Evolutionary conservation across 768 basidiomycete species (phyloP).

Genomic region (Suillus decipiens): DNA sequence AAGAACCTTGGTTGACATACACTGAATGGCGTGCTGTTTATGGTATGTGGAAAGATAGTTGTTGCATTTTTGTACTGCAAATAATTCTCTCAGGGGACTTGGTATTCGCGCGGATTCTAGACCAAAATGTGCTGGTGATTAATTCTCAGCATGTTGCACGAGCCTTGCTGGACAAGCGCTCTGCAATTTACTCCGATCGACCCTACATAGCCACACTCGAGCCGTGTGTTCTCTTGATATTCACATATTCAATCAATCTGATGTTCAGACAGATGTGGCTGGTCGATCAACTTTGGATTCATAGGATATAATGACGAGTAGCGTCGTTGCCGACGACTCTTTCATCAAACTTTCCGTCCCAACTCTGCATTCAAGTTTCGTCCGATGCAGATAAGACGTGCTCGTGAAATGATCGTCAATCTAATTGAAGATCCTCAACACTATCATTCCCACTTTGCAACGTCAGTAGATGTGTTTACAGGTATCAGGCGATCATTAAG

Average conservation of each 20-base stretch:
- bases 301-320: conserved; percentile 4
- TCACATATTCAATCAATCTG: not conserved
- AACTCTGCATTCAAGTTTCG: conserved; percentile 27
- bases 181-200: conserved; percentile 11
- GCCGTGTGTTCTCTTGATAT: not conserved
- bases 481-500: not conserved
- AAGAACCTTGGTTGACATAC: conserved; percentile 9
- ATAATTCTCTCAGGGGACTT: conserved; percentile 1
- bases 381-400: conserved; percentile 26
- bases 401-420: conserved; percentile 26
- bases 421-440: conserved; percentile 31
- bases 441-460: conserved; percentile 26
- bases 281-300: conserved; percentile 4
- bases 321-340: conserved; percentile 35
- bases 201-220: conserved; percentile 6
- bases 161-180: conserved; percentile 11
- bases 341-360: conserved; percentile 40
- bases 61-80: not conserved
- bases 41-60: not conserved
- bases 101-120: conserved; percentile 1
- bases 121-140: conserved; percentile 4
- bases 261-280: conserved; percentile 4
- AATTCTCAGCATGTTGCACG: not conserved
- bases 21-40: conserved; percentile 3
- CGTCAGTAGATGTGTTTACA: conserved; percentile 12